Evolutionary conservation across 768 basidiomycete species (phyloP).

Genomic region (Leccinellum luteum): DNA sequence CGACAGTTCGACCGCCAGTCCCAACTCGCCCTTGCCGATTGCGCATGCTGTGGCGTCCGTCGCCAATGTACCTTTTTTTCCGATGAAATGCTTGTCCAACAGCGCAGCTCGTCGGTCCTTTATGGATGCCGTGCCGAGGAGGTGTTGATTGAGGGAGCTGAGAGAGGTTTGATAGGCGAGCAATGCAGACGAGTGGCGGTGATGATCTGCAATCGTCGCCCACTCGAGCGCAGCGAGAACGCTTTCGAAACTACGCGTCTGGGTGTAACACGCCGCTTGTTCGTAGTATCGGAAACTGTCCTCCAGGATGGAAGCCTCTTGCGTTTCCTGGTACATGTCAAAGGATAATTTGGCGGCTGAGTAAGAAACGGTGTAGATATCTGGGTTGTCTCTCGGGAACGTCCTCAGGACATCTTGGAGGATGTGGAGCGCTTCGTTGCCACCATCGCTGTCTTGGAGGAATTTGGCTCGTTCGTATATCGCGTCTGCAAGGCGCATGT

Average conservation of each 20-base stretch:
- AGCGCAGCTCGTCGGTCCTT: conserved; percentile 14
- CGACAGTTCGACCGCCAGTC: conserved; percentile 34
- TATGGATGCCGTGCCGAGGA: conserved; percentile 18
- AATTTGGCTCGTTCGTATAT: background rate
- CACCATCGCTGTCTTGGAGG: background rate
- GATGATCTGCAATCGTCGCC: conserved; percentile 7
- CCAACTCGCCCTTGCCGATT: conserved; percentile 14
- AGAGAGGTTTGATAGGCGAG: conserved; percentile 22
- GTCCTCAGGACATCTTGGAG: background rate
- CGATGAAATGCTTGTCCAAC: conserved; percentile 1
- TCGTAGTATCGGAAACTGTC: conserved; percentile 10
- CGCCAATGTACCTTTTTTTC: conserved; percentile 10
- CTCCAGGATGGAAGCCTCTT: conserved; percentile 5
- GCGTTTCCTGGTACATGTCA: background rate
- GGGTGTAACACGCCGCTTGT: conserved; percentile 10
- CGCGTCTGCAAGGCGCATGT: conserved; percentile 1
- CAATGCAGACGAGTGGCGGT: conserved; percentile 17
- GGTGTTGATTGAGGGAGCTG: conserved; percentile 16
- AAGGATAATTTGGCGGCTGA: background rate
- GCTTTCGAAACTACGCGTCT: conserved; percentile 1
- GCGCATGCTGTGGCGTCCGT: conserved; percentile 29
- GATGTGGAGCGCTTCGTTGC: background rate
- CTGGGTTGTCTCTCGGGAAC: conserved; percentile 9
- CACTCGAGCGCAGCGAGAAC: conserved; percentile 15
- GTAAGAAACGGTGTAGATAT: background rate